Percentiles rank a stretch among this genome's conserved stretches.
Evolutionary conservation across 139 green algal genomes (phyloP).

Genomic region (Chlorella sp.): DNA sequence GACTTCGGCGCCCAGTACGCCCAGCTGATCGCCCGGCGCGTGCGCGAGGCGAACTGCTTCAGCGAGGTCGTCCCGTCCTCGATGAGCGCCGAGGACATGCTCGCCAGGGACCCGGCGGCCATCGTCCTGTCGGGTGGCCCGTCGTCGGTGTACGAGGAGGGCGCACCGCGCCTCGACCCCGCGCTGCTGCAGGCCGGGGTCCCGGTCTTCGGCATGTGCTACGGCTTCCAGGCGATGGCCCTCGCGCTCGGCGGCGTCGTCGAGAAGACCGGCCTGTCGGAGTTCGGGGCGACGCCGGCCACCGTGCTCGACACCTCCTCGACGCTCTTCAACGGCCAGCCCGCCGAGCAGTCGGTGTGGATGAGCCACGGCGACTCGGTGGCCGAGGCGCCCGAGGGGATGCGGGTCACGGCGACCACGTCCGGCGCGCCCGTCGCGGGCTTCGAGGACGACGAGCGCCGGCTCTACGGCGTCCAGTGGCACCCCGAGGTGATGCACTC

Average conservation of each 20-base stretch:
- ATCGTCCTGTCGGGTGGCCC: slow-evolving; percentile 96
- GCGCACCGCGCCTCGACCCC: slow-evolving; percentile 74
- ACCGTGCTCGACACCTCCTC: no score
- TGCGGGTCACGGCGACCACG: slow-evolving; percentile 69
- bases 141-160: slow-evolving; percentile 90
- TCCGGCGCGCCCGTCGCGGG: slow-evolving; percentile 92
- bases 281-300: no score
- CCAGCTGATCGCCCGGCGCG: slow-evolving; percentile 89
- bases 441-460: slow-evolving; percentile 71
- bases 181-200: slow-evolving; percentile 61
- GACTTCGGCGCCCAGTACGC: slow-evolving; percentile 91
- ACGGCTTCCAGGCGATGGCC: slow-evolving; percentile 98
- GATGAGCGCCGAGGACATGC: no score
- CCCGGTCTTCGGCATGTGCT: slow-evolving; percentile 99
- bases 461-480: slow-evolving; percentile 93
- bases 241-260: no score
- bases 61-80: no score
- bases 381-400: slow-evolving; percentile 80
- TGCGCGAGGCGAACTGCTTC: no score
- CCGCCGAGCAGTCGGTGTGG: slow-evolving; percentile 76
- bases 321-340: slow-evolving; percentile 61
- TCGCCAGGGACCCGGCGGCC: no score
- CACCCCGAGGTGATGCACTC: slow-evolving; percentile 95
- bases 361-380: slow-evolving; percentile 97
- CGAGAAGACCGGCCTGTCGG: no score